Percentiles rank a stretch among this genome's conserved stretches.
Evolutionary conservation across 495 filamentous ascomycete species (phyloP).

Genomic region (Aspergillus diversus): DNA sequence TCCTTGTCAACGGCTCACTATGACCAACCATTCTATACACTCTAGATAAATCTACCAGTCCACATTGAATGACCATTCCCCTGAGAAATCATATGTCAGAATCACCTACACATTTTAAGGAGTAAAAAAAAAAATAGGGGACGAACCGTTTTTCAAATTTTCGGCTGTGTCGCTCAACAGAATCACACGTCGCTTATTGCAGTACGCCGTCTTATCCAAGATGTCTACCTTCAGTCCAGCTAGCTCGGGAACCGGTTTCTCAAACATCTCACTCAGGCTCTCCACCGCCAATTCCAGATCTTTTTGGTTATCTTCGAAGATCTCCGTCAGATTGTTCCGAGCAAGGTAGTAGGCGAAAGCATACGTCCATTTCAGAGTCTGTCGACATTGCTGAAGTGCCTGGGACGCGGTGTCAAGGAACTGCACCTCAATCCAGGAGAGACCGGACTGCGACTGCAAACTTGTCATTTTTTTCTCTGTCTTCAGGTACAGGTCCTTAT

Average conservation of each 20-base stretch:
- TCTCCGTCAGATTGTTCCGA: conserved; percentile 92
- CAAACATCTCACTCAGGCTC: conserved; percentile 94
- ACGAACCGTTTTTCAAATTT: conserved; percentile 83
- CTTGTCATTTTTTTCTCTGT: conserved; percentile 99
- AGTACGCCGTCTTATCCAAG: conserved; percentile 96
- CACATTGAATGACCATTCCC: conserved; percentile 51
- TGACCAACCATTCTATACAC: conserved; percentile 20
- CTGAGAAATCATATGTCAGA: conserved; percentile 22
- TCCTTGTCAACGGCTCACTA: not conserved
- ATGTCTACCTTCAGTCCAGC: conserved; percentile 91
- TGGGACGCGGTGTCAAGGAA: conserved; percentile 92
- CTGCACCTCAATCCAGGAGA: conserved; percentile 99
- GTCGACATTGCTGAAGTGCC: conserved; percentile 91
- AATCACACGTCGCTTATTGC: conserved; percentile 88
- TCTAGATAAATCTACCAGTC: conserved; percentile 40
- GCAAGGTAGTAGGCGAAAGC: conserved; percentile 97
- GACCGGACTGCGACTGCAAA: conserved; percentile 86
- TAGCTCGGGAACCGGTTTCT: conserved; percentile 86
- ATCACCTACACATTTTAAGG: too few species aligned
- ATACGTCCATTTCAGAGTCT: conserved; percentile 99
- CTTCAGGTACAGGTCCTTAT: conserved; percentile 94
- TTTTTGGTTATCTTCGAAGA: conserved; percentile 98
- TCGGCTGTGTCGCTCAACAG: conserved; percentile 88
- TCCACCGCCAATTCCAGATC: conserved; percentile 97
- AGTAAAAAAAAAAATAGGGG: not conserved